These are phyloP conservation scores for Colletotrichum paranaense DNA, from an alignment of 2,329 filamentous ascomycete species.

Conservation along the genomic window DNA sequence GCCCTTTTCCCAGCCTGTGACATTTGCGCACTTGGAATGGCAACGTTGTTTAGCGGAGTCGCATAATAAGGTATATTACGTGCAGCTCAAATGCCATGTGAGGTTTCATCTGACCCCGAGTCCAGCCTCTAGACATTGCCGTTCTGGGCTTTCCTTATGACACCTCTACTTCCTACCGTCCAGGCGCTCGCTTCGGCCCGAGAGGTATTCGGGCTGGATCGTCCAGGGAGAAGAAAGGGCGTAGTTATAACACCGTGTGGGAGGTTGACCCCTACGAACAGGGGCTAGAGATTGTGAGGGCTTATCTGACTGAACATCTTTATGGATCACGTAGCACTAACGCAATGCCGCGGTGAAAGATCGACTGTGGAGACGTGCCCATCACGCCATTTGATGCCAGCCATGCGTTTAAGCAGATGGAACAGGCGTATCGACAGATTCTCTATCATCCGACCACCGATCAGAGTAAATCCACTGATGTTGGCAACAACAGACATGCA, in stretches of 20 bases:
- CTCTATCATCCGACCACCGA: background rate
- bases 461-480: background rate
- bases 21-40: slow-evolving; percentile 20
- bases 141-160: slow-evolving; percentile 26
- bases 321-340: background rate
- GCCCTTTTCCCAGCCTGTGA: slow-evolving; percentile 25
- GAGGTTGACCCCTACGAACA: slow-evolving; percentile 6
- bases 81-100: background rate
- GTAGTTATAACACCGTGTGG: slow-evolving; percentile 28
- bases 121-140: slow-evolving; percentile 5
- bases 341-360: background rate
- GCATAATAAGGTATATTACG: slow-evolving; percentile 7
- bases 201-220: slow-evolving; percentile 87
- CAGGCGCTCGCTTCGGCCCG: slow-evolving; percentile 82
- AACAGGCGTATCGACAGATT: slow-evolving; percentile 70
- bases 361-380: background rate
- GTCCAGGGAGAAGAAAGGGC: slow-evolving; percentile 75
- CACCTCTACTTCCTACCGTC: slow-evolving; percentile 18
- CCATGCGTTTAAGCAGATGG: slow-evolving; percentile 86
- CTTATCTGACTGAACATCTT: background rate
- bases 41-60: slow-evolving; percentile 18
- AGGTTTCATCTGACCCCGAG: background rate
- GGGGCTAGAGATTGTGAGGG: background rate
- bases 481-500: background rate
- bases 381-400: slow-evolving; percentile 86